These are phyloP conservation scores for Paracorniculantispora psalliotae DNA, from an alignment of 2,329 filamentous ascomycete species.

Conservation along the genomic window DNA sequence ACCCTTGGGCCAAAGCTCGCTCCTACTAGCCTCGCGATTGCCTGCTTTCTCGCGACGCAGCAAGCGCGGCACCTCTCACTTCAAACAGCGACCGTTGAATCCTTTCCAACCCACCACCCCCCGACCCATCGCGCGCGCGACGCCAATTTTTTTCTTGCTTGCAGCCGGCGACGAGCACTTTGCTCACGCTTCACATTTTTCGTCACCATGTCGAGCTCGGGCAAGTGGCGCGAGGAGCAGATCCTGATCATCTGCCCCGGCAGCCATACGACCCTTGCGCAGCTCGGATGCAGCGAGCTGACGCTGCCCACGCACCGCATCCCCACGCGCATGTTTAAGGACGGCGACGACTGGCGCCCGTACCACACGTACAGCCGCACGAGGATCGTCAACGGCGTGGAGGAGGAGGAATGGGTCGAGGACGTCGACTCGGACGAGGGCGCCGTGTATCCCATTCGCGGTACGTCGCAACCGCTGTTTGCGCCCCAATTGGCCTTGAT, in stretches of 20 bases:
- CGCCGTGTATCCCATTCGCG: slow-evolving; percentile 78
- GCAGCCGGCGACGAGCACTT: neutral
- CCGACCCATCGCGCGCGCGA: neutral
- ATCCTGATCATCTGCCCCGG: slow-evolving; percentile 71
- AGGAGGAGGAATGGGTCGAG: slow-evolving; percentile 74
- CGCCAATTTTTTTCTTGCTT: neutral
- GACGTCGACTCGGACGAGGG: slow-evolving; percentile 83
- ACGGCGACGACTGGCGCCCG: slow-evolving; percentile 71
- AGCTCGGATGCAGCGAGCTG: slow-evolving; percentile 85
- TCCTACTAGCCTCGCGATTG: slow-evolving; percentile 6
- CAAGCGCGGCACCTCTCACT: slow-evolving; percentile 5
- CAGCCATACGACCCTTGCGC: slow-evolving; percentile 84
- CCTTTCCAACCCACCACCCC: neutral
- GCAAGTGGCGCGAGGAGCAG: slow-evolving; percentile 61
- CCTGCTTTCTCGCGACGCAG: slow-evolving; percentile 8
- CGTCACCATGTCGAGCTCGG: slow-evolving; percentile 52
- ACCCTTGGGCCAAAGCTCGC: slow-evolving; percentile 1
- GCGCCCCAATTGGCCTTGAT: neutral
- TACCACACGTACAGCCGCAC: slow-evolving; percentile 68
- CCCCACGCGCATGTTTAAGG: slow-evolving; percentile 90
- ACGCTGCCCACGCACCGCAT: slow-evolving; percentile 84
- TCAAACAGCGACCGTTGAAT: slow-evolving; percentile 4
- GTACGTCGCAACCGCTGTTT: slow-evolving; percentile 29
- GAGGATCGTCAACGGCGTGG: slow-evolving; percentile 44
- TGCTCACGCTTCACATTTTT: neutral